Evolutionary conservation across 768 basidiomycete genomes (phyloP).

Genomic region (Boletus bicolor): DNA sequence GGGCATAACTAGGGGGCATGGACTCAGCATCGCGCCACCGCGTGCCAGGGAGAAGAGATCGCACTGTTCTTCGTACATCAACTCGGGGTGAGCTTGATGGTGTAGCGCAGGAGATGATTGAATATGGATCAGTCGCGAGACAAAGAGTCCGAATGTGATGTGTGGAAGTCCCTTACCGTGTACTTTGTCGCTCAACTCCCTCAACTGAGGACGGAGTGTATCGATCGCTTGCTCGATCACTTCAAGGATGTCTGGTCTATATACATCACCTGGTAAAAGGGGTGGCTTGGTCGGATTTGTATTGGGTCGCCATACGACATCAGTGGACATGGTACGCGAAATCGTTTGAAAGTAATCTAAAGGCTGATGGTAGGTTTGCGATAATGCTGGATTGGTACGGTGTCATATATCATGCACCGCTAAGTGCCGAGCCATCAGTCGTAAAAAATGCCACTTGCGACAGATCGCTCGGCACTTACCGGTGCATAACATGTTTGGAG

Average conservation of each 20-base stretch:
- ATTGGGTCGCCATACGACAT: conserved; percentile 42
- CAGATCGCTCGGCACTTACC: no score
- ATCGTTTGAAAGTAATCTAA: neutral
- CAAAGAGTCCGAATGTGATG: neutral
- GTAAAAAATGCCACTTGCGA: no score
- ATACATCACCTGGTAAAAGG: conserved; percentile 35
- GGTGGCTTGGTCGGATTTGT: conserved; percentile 22
- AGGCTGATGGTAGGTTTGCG: neutral
- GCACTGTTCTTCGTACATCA: conserved; percentile 65
- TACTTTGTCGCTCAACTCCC: conserved; percentile 67
- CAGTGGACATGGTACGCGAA: conserved; percentile 12
- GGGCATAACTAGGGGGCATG: conserved; percentile 51
- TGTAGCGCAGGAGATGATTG: neutral
- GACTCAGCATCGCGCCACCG: neutral
- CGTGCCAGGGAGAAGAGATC: conserved; percentile 8
- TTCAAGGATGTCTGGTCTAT: conserved; percentile 56
- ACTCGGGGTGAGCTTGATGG: conserved; percentile 64
- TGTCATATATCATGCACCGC: no score
- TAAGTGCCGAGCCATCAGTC: no score
- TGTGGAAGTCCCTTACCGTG: conserved; percentile 43
- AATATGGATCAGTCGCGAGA: conserved; percentile 3
- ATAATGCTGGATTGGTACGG: neutral
- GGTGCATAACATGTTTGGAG: no score
- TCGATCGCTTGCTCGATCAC: conserved; percentile 56
- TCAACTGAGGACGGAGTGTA: conserved; percentile 52